Evolutionary conservation across 2,329 filamentous ascomycete genomes (phyloP).

Genomic region (Claviceps sorghi): DNA sequence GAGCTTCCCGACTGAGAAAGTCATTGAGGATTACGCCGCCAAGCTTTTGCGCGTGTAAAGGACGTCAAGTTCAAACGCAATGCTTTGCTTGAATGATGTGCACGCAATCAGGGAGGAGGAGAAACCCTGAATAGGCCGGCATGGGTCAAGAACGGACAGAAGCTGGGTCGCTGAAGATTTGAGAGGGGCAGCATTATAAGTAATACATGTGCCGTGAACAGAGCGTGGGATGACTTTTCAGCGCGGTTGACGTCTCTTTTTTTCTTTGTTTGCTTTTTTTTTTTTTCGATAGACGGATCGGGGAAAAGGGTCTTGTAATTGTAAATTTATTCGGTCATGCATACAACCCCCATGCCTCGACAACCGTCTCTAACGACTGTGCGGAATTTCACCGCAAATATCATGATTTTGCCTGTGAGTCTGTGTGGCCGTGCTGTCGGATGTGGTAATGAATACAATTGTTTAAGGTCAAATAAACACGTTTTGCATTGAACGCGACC

Average conservation of each 20-base stretch:
- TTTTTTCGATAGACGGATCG: conserved; percentile 21
- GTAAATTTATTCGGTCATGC: conserved; percentile 26
- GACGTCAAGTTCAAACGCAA: background rate
- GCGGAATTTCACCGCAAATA: background rate
- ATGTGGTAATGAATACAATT: background rate
- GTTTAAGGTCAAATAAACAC: background rate
- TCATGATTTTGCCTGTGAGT: background rate
- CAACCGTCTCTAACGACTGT: conserved; percentile 15
- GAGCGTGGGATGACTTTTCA: conserved; percentile 8
- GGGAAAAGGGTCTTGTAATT: conserved; percentile 25
- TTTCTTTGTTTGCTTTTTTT: conserved; percentile 13
- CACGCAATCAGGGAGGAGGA: background rate
- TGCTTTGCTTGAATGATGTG: background rate
- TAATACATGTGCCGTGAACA: conserved; percentile 3
- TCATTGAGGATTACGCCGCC: conserved; percentile 76
- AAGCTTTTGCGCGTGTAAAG: conserved; percentile 72
- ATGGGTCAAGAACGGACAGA: background rate
- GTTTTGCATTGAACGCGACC: background rate
- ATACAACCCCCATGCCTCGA: conserved; percentile 17
- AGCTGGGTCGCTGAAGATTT: conserved; percentile 1
- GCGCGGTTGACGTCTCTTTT: conserved; percentile 10
- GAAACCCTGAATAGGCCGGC: background rate
- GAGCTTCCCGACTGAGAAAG: conserved; percentile 78
- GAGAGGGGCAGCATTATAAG: conserved; percentile 5
- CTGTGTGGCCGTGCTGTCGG: background rate